Evolutionary conservation across 1,284 basidiomycete species (phyloP), one percentile per base, ranked within the genome.

Genomic region (Xerocomus minutiporus): DNA sequence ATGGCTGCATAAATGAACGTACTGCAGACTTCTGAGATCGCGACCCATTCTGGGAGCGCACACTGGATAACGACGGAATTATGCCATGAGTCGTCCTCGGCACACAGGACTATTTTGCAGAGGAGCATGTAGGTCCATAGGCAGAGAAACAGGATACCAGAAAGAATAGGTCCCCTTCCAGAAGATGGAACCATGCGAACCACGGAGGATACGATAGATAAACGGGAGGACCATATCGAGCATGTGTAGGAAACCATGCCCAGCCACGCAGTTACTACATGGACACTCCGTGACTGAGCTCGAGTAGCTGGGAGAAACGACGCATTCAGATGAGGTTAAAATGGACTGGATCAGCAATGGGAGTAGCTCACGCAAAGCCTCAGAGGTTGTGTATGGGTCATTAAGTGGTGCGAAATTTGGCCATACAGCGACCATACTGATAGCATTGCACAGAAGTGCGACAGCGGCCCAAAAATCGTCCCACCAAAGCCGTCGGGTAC

Each of bases 131-230:
- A 65, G 12, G 28, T 38, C 65, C 66, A 64, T 57, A 64, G 57
- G 51, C 52, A 49, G 17, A 26, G 38, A 23, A 67, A 56, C 2
- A 53, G 1, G 29, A 20, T 47, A 0, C 46, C 53, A 15, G 54
- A 34, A 20, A 51, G 31, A 17, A 58, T 35, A 9, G 41, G 28
- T 1, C 52, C 51, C 31, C 39, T 28, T n/a, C 47, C 56, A 34
- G 51, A 34, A 1, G 58, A 56, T 12, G 67, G 66, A 38, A 67
- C 57, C 25, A 67, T 46, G 2, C 65, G 68, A 29, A 59, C 26
- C 42, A 67, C 46, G 20, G 68, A 70, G 40, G 54, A 55, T 7
- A 57, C 41, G 41, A 67, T 67, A n/a, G 69, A 70, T 23, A 68
- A 32, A 25, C 68, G 68, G 25, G 68, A 52, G 34, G 54, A 67